Evolutionary conservation across 2,329 filamentous ascomycete genomes (phyloP), one percentile per base, ranked within the genome.

Genomic region (Leptographium radiaticola): DNA sequence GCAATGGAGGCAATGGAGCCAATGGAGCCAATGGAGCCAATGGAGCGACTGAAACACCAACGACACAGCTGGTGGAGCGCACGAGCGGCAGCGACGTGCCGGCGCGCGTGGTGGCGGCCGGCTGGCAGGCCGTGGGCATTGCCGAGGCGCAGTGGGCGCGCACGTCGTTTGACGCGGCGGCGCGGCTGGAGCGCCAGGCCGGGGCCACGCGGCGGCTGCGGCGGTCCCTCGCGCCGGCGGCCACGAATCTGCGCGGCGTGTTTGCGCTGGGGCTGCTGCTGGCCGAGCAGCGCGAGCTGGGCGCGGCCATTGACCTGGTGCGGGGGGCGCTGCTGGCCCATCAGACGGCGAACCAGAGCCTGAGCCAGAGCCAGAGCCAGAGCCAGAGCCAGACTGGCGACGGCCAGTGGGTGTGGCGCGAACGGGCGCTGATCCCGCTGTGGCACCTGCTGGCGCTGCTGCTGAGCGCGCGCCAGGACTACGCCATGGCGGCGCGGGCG

Each of bases 401-500:
- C 46, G 68, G 69, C 45, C 62, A 72, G 5, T 66, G 69, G 2
- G 79, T 75, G 59, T 81, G 76, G 76, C 75, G 80, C 54, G 83
- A 89, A 64, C 74, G 80, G 48, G 75, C 78, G 8, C 68, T 84
- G 38, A 82, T 97, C 30, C 84, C 90, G 2, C 69, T 96, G 30
- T 96, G 93, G 90, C 93, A 98, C 71, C 75, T 98, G 16, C 75
- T 98, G 48, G 84, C 89, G 0, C 75, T 98, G 30, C 74, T 97
- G 25, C 71, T 97, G 34, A 95, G 88, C 59, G 88, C 89, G 1
- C 83, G 87, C 59, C 86, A 95, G 59, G 89, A 96, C 58, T 95
- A 87, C 62, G 72, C 80, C 50, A 85, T 87, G 66, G 90, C 93
- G 2, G 78, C 81, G 33, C 83, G 84, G 62, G 85, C 89, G 36